Evolutionary conservation across 2,329 filamentous ascomycete species (phyloP).

Genomic region (Emmonsiellopsis sp.): DNA sequence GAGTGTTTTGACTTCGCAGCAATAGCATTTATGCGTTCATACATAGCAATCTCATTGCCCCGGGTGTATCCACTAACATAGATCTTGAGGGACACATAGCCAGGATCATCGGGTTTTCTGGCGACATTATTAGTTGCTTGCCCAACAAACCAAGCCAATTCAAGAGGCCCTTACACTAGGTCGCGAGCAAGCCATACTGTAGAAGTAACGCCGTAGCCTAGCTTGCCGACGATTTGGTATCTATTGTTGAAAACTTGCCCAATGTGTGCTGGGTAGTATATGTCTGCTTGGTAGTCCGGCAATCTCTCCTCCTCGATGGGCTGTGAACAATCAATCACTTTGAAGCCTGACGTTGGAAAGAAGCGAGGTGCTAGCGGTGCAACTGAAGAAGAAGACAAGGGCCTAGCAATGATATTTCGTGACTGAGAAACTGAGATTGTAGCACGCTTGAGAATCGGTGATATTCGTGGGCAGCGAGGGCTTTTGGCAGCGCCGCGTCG

Average conservation of each 20-base stretch:
- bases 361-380: neutral
- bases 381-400: neutral
- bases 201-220: conserved; percentile 2
- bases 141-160: neutral
- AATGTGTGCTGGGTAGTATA: conserved; percentile 3
- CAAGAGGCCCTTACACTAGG: neutral
- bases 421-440: neutral
- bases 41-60: conserved; percentile 3
- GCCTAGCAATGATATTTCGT: neutral
- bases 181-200: conserved; percentile 2
- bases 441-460: neutral
- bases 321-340: conserved; percentile 1
- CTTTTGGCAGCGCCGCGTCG: neutral
- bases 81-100: conserved; percentile 2
- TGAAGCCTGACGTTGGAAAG: neutral
- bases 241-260: neutral
- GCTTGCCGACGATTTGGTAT: conserved; percentile 1
- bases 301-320: neutral
- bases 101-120: conserved; percentile 2
- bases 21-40: conserved; percentile 3
- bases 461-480: neutral
- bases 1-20: neutral
- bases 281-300: neutral
- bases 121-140: neutral
- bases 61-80: conserved; percentile 2